phyloP scores from a whole-genome alignment of 208 protist genomes.

The Trypanosoma brucei region DNA sequence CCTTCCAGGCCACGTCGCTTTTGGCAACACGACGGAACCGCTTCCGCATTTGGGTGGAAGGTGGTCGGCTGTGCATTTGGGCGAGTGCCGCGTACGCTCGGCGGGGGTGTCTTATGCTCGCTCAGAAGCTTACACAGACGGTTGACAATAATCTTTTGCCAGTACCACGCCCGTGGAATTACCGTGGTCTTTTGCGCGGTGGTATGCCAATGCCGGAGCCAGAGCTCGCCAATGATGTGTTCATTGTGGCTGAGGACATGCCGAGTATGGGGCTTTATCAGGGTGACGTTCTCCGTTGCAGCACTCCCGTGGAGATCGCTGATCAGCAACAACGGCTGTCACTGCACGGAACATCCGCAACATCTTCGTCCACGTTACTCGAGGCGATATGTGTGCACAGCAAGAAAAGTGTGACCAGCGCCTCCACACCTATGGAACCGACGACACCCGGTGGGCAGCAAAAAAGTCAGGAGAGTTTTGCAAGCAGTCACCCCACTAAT shows the following conservation, averaged over 20 bases:
- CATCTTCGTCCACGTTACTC: too few species aligned
- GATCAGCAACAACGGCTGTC: background rate
- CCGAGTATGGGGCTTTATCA: slow-evolving; percentile 50
- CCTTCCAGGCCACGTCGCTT: background rate
- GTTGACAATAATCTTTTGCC: slow-evolving; percentile 57
- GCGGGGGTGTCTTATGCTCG: slow-evolving; percentile 59
- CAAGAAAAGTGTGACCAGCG: too few species aligned
- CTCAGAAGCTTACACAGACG: slow-evolving; percentile 65
- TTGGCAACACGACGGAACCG: slow-evolving; percentile 47
- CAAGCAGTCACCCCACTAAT: slow-evolving; percentile 37
- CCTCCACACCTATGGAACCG: too few species aligned
- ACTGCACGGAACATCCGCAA: background rate
- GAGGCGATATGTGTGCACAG: too few species aligned
- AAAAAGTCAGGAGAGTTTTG: background rate
- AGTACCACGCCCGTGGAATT: slow-evolving; percentile 52
- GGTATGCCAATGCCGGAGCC: slow-evolving; percentile 36
- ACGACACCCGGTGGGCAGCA: too few species aligned
- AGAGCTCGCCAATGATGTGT: slow-evolving; percentile 43
- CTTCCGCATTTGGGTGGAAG: slow-evolving; percentile 76
- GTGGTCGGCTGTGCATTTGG: slow-evolving; percentile 67
- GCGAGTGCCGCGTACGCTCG: slow-evolving; percentile 67
- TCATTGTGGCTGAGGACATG: slow-evolving; percentile 58
- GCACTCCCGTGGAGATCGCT: slow-evolving; percentile 40
- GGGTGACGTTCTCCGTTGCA: slow-evolving; percentile 72
- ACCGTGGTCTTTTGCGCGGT: slow-evolving; percentile 52